Evolutionary conservation across 768 basidiomycete species (phyloP), one percentile per base, ranked within the genome.

Genomic region (Xerocomellus chrysenteron): DNA sequence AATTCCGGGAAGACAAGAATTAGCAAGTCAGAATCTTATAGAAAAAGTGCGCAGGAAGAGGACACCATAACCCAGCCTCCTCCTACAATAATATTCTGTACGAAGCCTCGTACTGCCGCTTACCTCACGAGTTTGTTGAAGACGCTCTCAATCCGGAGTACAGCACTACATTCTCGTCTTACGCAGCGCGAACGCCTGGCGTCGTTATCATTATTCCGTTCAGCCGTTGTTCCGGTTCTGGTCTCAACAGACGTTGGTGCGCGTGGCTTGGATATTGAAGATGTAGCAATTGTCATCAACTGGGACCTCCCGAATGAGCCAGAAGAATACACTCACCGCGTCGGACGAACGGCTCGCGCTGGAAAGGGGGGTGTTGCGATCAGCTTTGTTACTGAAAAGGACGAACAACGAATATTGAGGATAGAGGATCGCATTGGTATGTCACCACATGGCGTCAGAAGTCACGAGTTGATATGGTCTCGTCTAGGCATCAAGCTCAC

Each of bases 321-420:
- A 6, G 96, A 96, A 71, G 95, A 96, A 69, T 99, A 99, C 68
- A 90, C 93, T 2, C 97, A 99, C 75, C 83, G 97, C 21, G 97
- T 99, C 1, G 94, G 94, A 43, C 75, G 94, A 67, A 98, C 94
- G 24, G 94, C 94, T 32, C 86, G 94, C 64, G 90, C 88, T 12
- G 97, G 97, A 7, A 81, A 84, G 65, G 90, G 88, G 3, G 97
- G 97, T 65, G 76, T 94, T 47, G 93, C 93, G 1, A 80, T 98
- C 30, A 98, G 94, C 65, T 92, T 98, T 68, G 90, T 98, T 50
- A 97, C 96, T 2, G 96, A 98, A 74, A 78, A 82, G 43, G 97
- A 98, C 68, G 92, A 95, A 65, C 87, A 92, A 52, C 78, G 87
- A 46, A 84, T 99, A 40, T 61, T 91, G 63, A 81, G 74, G 57